Evolutionary conservation across 768 basidiomycete genomes (phyloP).

Genomic region (Boletus rex-veris): DNA sequence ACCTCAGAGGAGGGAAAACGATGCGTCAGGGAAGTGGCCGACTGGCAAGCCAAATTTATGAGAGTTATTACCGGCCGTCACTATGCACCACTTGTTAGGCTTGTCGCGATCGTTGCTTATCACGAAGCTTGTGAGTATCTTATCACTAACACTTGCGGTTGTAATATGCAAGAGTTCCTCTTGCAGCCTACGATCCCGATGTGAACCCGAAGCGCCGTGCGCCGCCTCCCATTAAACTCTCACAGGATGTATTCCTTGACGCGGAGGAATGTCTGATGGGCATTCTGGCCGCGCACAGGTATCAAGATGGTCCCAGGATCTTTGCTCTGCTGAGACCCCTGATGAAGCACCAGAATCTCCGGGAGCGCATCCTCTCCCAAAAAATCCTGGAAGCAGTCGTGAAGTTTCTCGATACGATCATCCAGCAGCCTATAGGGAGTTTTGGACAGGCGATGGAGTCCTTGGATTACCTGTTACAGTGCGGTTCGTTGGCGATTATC

Average conservation of each 20-base stretch:
- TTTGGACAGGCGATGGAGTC: conserved; percentile 25
- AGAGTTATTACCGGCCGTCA: conserved; percentile 7
- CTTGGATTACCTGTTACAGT: conserved; percentile 17
- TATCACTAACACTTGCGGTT: not conserved
- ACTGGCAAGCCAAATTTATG: conserved; percentile 11
- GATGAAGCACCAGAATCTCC: conserved; percentile 17
- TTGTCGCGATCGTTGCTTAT: conserved; percentile 22
- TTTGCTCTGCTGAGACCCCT: conserved; percentile 20
- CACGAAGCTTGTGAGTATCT: conserved; percentile 17
- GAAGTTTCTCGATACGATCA: conserved; percentile 11
- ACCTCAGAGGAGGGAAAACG: conserved; percentile 17
- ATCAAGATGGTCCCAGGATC: conserved; percentile 18
- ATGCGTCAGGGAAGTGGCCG: conserved; percentile 13
- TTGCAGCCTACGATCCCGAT: conserved; percentile 6
- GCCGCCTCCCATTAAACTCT: not conserved
- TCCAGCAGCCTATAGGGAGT: not conserved
- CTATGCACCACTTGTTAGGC: conserved; percentile 17
- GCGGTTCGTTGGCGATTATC: conserved; percentile 6
- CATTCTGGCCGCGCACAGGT: conserved; percentile 8
- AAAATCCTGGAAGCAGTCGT: conserved; percentile 11
- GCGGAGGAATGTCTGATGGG: conserved; percentile 10
- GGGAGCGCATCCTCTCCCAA: conserved; percentile 12
- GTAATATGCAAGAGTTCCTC: not conserved
- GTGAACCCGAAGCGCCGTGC: not conserved
- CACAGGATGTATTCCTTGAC: conserved; percentile 1